A percentile compares a stretch with the other conserved stretches of the same genome.
These are phyloP conservation scores for Chlorella sp. DNA, from an alignment of 139 green algal species.

Conservation along the genomic window DNA sequence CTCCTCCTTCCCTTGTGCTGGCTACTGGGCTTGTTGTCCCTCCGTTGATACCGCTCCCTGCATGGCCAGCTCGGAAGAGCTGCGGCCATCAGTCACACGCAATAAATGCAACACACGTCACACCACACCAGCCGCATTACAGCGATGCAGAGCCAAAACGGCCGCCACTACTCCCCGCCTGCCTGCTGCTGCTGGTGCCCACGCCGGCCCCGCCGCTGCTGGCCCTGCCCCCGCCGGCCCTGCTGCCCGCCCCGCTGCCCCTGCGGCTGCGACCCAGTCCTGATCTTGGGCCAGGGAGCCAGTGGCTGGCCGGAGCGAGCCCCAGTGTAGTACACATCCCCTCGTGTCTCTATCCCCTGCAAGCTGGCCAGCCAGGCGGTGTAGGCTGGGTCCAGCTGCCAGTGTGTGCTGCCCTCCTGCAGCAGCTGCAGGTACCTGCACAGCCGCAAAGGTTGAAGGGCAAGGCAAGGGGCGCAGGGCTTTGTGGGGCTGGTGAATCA, in stretches of 20 bases:
- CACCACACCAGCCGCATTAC: too few species aligned
- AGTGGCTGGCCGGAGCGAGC: constrained; percentile 12
- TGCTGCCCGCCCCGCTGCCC: not conserved
- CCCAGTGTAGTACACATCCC: constrained; percentile 40
- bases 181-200: not conserved
- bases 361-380: constrained; percentile 47
- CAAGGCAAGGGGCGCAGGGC: not conserved
- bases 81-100: too few species aligned
- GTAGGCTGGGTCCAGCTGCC: constrained; percentile 42
- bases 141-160: too few species aligned
- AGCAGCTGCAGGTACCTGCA: constrained; percentile 59
- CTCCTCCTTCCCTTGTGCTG: too few species aligned
- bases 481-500: constrained; percentile 17
- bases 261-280: constrained; percentile 35
- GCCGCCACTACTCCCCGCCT: not conserved
- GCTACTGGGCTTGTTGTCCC: too few species aligned
- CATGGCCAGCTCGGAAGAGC: too few species aligned
- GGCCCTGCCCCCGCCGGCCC: not conserved
- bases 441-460: not conserved
- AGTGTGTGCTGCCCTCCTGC: constrained; percentile 44
- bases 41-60: too few species aligned
- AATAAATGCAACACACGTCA: too few species aligned
- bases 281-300: constrained; percentile 45
- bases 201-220: not conserved
- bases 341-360: constrained; percentile 11